Evolutionary conservation across 2,329 filamentous ascomycete species (phyloP).

Genomic region (Leptographium procerum): DNA sequence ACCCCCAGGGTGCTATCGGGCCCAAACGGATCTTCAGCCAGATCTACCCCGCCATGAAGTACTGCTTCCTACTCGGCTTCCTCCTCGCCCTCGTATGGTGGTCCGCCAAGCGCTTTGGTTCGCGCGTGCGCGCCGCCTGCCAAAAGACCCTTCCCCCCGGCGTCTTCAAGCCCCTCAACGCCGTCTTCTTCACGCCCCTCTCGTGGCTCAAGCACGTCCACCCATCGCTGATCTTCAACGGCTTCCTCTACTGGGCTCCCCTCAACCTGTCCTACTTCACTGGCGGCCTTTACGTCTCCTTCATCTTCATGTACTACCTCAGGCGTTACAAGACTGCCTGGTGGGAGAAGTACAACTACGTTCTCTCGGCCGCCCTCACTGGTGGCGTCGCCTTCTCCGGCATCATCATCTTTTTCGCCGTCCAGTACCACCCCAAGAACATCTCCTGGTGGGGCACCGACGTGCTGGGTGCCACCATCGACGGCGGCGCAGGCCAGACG

Average conservation of each 20-base stretch:
- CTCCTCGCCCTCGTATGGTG: slow-evolving; percentile 7
- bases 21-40: slow-evolving; percentile 7
- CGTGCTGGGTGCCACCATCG: background rate
- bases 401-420: slow-evolving; percentile 14
- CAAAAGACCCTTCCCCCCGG: background rate
- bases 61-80: slow-evolving; percentile 9
- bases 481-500: background rate
- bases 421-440: slow-evolving; percentile 5
- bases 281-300: slow-evolving; percentile 12
- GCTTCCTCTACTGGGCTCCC: slow-evolving; percentile 7
- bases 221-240: slow-evolving; percentile 7
- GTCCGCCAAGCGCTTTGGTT: slow-evolving; percentile 1
- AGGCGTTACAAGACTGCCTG: slow-evolving; percentile 13
- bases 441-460: slow-evolving; percentile 10
- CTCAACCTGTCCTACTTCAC: slow-evolving; percentile 13
- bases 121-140: background rate
- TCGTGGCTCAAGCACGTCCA: slow-evolving; percentile 6
- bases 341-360: slow-evolving; percentile 23
- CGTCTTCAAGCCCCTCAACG: background rate
- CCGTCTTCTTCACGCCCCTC: background rate
- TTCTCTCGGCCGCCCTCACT: slow-evolving; percentile 19
- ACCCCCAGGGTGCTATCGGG: slow-evolving; percentile 5
- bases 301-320: slow-evolving; percentile 17
- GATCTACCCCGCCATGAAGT: slow-evolving; percentile 5
- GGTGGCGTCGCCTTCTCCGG: slow-evolving; percentile 21